phyloP scores from a whole-genome alignment of 495 filamentous ascomycete genomes.

The Pseudevernia furfuracea region DNA sequence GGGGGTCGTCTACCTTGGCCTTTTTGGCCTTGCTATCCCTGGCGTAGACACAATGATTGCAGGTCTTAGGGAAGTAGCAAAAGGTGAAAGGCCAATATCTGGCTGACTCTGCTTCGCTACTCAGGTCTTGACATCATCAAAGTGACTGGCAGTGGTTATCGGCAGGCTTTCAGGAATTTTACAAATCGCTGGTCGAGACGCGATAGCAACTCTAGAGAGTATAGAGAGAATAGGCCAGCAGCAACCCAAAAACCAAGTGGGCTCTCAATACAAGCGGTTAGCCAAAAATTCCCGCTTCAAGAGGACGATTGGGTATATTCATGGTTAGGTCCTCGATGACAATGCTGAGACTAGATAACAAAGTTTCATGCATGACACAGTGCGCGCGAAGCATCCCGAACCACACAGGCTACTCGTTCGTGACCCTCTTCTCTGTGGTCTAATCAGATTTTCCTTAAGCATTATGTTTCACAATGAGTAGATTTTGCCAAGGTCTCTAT shows the following conservation, averaged over 20 bases:
- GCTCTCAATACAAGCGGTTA: neutral
- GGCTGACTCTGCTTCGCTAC: slow-evolving; percentile 32
- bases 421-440: slow-evolving; percentile 30
- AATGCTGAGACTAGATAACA: neutral
- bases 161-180: slow-evolving; percentile 30
- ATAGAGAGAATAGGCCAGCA: neutral
- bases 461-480: neutral
- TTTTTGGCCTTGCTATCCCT: slow-evolving; percentile 26
- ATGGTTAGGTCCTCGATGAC: slow-evolving; percentile 24
- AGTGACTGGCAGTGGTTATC: slow-evolving; percentile 26
- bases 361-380: neutral
- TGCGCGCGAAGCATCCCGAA: slow-evolving; percentile 19
- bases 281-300: neutral
- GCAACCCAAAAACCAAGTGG: neutral
- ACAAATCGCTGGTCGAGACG: slow-evolving; percentile 30
- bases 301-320: slow-evolving; percentile 9
- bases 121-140: slow-evolving; percentile 35
- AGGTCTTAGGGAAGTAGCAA: slow-evolving; percentile 29
- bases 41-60: slow-evolving; percentile 29
- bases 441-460: slow-evolving; percentile 29
- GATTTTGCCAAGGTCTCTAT: no score
- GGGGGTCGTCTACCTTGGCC: slow-evolving; percentile 31
- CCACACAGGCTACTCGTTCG: slow-evolving; percentile 31
- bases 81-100: slow-evolving; percentile 26
- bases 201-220: slow-evolving; percentile 28